A percentile compares a stretch with the other conserved stretches of the same genome.
Conservation (phyloP, 495 filamentous ascomycete genomes). For the Arthonia radiata region DNA sequence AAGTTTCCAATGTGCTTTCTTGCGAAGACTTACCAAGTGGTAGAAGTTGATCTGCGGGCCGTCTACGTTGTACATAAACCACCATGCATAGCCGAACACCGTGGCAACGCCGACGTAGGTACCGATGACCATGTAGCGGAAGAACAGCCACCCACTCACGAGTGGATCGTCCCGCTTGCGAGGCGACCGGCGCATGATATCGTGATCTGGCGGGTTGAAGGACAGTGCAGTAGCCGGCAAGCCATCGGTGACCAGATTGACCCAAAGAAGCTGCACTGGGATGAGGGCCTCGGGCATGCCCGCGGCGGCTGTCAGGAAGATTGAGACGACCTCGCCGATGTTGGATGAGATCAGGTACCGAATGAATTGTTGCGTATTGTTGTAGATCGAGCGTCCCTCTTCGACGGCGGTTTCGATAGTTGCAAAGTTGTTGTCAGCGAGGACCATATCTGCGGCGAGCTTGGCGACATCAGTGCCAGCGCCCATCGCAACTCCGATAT, state of each 20-base stretch:
- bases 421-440: constrained; percentile 96
- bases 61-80: constrained; percentile 89
- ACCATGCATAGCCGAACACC: constrained; percentile 96
- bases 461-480: constrained; percentile 95
- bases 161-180: constrained; percentile 78
- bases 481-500: constrained; percentile 98
- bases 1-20: neutral
- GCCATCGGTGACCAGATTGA: constrained; percentile 96
- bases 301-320: constrained; percentile 88
- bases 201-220: constrained; percentile 93
- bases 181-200: constrained; percentile 84
- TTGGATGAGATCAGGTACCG: constrained; percentile 97
- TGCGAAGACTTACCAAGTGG: constrained; percentile 35
- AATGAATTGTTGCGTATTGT: constrained; percentile 99
- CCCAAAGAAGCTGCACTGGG: constrained; percentile 94
- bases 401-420: constrained; percentile 92
- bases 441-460: constrained; percentile 93
- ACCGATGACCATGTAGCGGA: constrained; percentile 92
- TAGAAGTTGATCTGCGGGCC: constrained; percentile 85
- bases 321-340: constrained; percentile 97
- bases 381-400: constrained; percentile 95
- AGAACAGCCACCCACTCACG: constrained; percentile 87
- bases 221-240: constrained; percentile 88
- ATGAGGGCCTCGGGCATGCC: constrained; percentile 97
- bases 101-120: constrained; percentile 87